Base-by-base conservation (phyloP, 1,284 basidiomycete species). In the Leccinum solheimii region DNA sequence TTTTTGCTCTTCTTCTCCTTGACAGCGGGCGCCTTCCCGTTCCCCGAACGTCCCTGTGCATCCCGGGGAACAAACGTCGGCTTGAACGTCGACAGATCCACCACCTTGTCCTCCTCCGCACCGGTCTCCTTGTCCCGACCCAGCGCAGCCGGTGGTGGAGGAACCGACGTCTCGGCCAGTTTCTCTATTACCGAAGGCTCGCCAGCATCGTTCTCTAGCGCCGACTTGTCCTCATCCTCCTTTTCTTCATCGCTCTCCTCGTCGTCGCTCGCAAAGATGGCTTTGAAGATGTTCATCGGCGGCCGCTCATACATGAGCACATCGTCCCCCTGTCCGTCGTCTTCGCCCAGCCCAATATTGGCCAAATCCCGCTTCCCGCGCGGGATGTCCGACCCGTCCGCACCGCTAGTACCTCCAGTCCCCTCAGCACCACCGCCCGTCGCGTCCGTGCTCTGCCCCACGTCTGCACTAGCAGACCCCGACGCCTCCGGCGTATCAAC, bases 261-360 rank as follows among this genome's bases (percentile, higher is more conserved):
- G 56, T 92, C 91, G 64, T 95, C 94, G 72, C 91, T 93, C 6
- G 92, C 93, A 72, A 95, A 96, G 64, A 96, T 95, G 1, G 94
- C 94, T 74, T 97, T 97, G 82, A 98, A 98, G 45, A 98, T 87
- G 70, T 96, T 92, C 82, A 95, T 92, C 2, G 87, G 80, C 1
- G 97, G 97, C 51, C 92, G 85, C 64, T 91, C 82, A 73, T 96
- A 96, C 0, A 90, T 94, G 65, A 97, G 79, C 10, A 87, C 95
- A 71, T 97, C 95, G 48, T 83, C 75, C 0, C 93, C 94, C 72
- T 97, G 94, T 52, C 83, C 84, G 55, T 94, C 91, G 71, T 97
- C 95, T 56, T 97, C 94, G 10, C 92, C 95, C 40, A 87, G 78
- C 0, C 95, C 95, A 34, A 98, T 84, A 70, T 94, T 94, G 3